Percentiles rank a stretch among this genome's conserved stretches.
phyloP scores from a whole-genome alignment of 768 basidiomycete genomes.

The Mycena amicta region DNA sequence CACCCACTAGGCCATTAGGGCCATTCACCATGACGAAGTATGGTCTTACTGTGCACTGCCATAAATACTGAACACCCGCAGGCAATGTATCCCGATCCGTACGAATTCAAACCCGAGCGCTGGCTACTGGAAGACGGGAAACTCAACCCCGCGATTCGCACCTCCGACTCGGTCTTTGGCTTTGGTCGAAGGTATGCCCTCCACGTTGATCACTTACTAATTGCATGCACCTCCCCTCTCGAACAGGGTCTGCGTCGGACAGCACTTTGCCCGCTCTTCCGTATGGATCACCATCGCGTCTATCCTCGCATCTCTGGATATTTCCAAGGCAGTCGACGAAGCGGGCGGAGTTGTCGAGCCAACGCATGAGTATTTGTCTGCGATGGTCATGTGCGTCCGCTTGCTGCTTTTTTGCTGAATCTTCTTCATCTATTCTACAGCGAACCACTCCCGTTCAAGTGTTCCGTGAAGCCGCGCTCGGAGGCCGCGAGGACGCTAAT shows the following conservation, averaged over 20 bases:
- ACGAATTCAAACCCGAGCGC: slow-evolving; percentile 44
- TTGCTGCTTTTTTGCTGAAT: neutral
- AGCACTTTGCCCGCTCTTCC: slow-evolving; percentile 28
- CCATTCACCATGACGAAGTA: slow-evolving; percentile 41
- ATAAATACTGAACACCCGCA: neutral
- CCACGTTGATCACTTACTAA: no score
- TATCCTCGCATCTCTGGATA: slow-evolving; percentile 30
- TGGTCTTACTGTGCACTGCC: neutral
- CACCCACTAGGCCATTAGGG: no score
- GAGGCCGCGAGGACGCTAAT: neutral
- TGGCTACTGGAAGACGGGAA: slow-evolving; percentile 33
- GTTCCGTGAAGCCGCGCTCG: slow-evolving; percentile 1
- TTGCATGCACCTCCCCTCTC: no score
- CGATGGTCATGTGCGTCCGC: neutral
- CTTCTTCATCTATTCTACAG: no score
- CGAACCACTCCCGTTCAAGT: neutral
- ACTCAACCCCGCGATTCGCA: slow-evolving; percentile 27
- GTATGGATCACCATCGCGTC: slow-evolving; percentile 30
- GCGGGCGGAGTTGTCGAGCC: slow-evolving; percentile 27
- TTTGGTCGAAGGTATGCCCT: slow-evolving; percentile 28
- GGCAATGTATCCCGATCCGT: slow-evolving; percentile 42
- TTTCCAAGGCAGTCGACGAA: slow-evolving; percentile 15
- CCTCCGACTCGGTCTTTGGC: slow-evolving; percentile 33
- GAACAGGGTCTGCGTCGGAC: slow-evolving; percentile 30
- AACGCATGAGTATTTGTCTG: slow-evolving; percentile 10